Base-by-base conservation (phyloP, 2,329 filamentous ascomycete species). In the Aspergillus fijiensis region DNA sequence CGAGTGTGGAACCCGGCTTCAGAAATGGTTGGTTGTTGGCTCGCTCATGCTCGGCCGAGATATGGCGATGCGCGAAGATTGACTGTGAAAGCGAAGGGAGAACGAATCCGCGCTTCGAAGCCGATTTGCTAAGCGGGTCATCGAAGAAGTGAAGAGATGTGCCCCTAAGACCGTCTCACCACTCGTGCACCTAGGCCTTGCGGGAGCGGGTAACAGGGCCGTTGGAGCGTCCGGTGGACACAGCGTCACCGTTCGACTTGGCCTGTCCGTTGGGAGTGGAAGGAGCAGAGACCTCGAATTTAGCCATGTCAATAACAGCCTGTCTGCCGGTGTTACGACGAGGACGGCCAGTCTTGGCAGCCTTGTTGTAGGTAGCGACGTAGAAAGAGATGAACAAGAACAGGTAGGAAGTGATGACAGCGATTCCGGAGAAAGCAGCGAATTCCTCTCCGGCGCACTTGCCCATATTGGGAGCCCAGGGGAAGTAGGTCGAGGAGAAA, bases 371-470 rank as follows among this genome's bases (percentile, higher is more conserved):
- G 63, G 94, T 99, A 67, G 92, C 92, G 69, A 96, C 85, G 85
- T 98, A 99, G 88, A 99, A 99, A 55, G 90, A 94, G 81, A 99
- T 96, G 87, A 99, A 99, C 68, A 99, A 90, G 65, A 98, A 85
- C 61, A 99, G 87, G 86, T 98, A 99, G 33, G 92, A 96, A 80
- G 87, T 93, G 74, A 99, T 84, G 72, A 96, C 96, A 67, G 84
- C 91, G 70, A 97, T 96, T 69, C 94, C 94, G 61, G 93, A 85
- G 73, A 97, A 91, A 49, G 94, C 94, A 52, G 94, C 94, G 72
- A 97, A 98, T 79, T 98, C 95, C 83, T 98, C 94, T 72, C 94
- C 94, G 47, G 94, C 92, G 77, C 94, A 99, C 70, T 88, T 82
- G 77, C 94, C 94, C 64, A 84, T 80, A 76, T 91, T 96, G 66